A percentile compares a stretch with the other conserved stretches of the same genome.
Evolutionary conservation across 2,329 filamentous ascomycete species (phyloP).

Genomic region (Colletotrichum trifolii): DNA sequence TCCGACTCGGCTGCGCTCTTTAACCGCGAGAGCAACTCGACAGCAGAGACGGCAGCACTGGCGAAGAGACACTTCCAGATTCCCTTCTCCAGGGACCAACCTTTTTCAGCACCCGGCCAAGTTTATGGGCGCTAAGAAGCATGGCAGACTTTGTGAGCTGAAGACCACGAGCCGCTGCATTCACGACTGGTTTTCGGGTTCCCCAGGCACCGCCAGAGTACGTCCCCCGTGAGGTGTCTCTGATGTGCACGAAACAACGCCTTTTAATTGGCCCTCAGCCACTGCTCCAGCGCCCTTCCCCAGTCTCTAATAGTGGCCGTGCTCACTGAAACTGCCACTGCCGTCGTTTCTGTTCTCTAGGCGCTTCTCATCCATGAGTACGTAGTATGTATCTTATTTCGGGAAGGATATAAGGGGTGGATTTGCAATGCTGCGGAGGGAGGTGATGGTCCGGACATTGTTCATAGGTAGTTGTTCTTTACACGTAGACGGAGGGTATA

Average conservation of each 20-base stretch:
- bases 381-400: no score
- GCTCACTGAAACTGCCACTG: constrained; percentile 21
- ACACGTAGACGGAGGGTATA: no score
- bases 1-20: background rate
- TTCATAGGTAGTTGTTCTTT: no score
- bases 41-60: constrained; percentile 16
- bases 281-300: constrained; percentile 7
- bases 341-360: constrained; percentile 10
- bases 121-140: constrained; percentile 13
- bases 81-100: constrained; percentile 22
- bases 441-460: no score
- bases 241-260: constrained; percentile 21
- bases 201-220: constrained; percentile 29
- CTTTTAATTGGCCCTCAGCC: constrained; percentile 26
- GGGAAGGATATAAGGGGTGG: no score
- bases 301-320: constrained; percentile 16
- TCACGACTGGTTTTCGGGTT: constrained; percentile 27
- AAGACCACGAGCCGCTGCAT: constrained; percentile 10
- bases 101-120: constrained; percentile 16
- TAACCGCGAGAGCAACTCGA: background rate
- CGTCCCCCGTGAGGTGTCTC: constrained; percentile 21
- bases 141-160: constrained; percentile 26
- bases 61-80: constrained; percentile 23
- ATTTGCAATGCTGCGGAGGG: no score
- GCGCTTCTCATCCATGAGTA: no score